Evolutionary conservation across 331 rosid species (phyloP).

Genomic region (Stylosanthes scabra): DNA sequence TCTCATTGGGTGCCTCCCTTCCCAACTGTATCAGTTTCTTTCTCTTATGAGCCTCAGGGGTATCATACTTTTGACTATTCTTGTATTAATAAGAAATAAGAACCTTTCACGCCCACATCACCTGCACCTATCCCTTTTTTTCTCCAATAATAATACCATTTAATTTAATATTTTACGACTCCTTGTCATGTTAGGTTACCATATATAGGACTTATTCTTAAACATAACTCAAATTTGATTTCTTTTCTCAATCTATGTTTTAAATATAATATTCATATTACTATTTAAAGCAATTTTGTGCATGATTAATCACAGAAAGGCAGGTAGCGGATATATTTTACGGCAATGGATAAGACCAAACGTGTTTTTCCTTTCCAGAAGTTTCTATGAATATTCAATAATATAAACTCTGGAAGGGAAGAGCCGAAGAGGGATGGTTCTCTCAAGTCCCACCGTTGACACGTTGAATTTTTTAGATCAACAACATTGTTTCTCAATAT

Average conservation of each 20-base stretch:
- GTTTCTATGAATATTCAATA: background rate
- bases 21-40: background rate
- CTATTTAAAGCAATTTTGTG: background rate
- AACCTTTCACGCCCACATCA: background rate
- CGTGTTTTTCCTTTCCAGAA: background rate
- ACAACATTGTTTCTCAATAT: no score
- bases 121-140: background rate
- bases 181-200: background rate
- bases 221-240: no score
- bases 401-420: background rate
- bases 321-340: no score
- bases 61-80: slow-evolving; percentile 17
- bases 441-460: background rate
- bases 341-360: background rate
- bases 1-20: slow-evolving; percentile 48
- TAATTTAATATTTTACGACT: background rate
- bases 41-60: background rate
- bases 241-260: background rate
- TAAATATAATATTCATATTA: background rate
- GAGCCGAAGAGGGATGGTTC: background rate
- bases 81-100: background rate
- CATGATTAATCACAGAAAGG: background rate
- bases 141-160: background rate
- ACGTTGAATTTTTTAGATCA: background rate
- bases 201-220: background rate